Percentiles rank a stretch among this genome's conserved stretches.
phyloP scores from a whole-genome alignment of 495 filamentous ascomycete genomes.

The Penicillium antarcticum region DNA sequence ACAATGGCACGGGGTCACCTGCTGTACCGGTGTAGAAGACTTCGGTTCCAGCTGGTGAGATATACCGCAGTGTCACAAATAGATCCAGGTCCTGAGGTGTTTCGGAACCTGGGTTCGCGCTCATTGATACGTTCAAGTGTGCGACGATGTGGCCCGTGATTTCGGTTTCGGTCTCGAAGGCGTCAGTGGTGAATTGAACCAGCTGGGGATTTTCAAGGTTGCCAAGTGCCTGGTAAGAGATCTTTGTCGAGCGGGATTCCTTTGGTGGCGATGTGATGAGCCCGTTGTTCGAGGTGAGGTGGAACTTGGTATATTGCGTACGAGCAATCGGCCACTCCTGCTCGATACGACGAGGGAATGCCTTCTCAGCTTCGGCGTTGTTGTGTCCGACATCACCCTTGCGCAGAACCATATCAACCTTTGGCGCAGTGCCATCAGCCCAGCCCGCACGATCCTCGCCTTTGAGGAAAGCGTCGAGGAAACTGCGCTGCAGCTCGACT shows the following conservation, averaged over 20 bases:
- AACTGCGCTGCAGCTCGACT: slow-evolving; percentile 60
- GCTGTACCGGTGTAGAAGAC: slow-evolving; percentile 58
- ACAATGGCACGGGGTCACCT: slow-evolving; percentile 42
- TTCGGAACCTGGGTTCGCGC: slow-evolving; percentile 27
- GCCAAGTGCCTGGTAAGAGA: slow-evolving; percentile 55
- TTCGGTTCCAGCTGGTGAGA: slow-evolving; percentile 52
- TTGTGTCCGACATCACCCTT: slow-evolving; percentile 64
- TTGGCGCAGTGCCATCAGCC: slow-evolving; percentile 52
- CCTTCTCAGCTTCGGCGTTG: slow-evolving; percentile 52
- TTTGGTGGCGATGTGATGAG: slow-evolving; percentile 20
- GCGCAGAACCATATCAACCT: slow-evolving; percentile 55
- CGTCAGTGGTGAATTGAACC: slow-evolving; percentile 51
- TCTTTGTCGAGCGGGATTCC: slow-evolving; percentile 20
- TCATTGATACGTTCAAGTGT: slow-evolving; percentile 57
- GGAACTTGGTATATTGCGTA: slow-evolving; percentile 56
- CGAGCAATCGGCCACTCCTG: slow-evolving; percentile 61
- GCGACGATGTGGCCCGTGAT: slow-evolving; percentile 65
- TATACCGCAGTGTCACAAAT: slow-evolving; percentile 60
- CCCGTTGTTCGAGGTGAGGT: slow-evolving; percentile 40
- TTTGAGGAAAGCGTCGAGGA: slow-evolving; percentile 67
- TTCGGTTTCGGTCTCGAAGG: slow-evolving; percentile 57
- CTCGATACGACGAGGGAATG: slow-evolving; percentile 50
- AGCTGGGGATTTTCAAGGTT: slow-evolving; percentile 40
- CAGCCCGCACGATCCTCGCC: slow-evolving; percentile 59
- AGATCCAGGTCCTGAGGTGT: slow-evolving; percentile 57